phyloP scores from a whole-genome alignment of 2,329 filamentous ascomycete genomes.

The Huntiella abstrusa region DNA sequence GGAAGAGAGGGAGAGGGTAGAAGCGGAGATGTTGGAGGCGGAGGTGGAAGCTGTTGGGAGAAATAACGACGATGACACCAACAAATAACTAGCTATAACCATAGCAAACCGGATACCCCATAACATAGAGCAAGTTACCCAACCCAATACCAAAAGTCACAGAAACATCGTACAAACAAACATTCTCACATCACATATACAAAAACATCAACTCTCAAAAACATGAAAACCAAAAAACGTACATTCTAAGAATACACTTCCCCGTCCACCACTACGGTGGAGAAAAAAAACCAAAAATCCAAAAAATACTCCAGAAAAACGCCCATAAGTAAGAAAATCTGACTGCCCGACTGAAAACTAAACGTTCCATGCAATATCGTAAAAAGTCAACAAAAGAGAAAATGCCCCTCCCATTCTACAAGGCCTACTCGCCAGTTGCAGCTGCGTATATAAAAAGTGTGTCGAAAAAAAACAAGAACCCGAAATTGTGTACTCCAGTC shows the following conservation, averaged over 20 bases:
- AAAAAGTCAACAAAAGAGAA: not conserved
- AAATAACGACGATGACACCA: too few species aligned
- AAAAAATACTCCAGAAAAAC: constrained; percentile 3
- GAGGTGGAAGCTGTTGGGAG: not conserved
- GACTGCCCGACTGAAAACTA: not conserved
- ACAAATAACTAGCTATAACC: too few species aligned
- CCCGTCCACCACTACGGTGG: not conserved
- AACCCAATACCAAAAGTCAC: too few species aligned
- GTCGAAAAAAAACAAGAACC: too few species aligned
- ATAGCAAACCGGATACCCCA: too few species aligned
- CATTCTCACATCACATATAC: not conserved
- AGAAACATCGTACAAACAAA: not conserved
- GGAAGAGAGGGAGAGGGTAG: not conserved
- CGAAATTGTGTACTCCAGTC: too few species aligned
- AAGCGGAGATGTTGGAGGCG: not conserved
- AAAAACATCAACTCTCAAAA: not conserved
- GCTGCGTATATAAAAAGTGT: too few species aligned
- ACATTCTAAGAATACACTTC: too few species aligned
- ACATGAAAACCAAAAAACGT: not conserved
- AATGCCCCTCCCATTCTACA: too few species aligned
- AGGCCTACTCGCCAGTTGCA: too few species aligned
- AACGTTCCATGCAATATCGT: not conserved
- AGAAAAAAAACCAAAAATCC: constrained; percentile 3
- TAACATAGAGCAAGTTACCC: too few species aligned
- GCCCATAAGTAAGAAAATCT: not conserved